These are phyloP conservation scores for Chrysanthemum makinoi DNA, from an alignment of 129 eudicot genomes.

Conservation along the genomic window DNA sequence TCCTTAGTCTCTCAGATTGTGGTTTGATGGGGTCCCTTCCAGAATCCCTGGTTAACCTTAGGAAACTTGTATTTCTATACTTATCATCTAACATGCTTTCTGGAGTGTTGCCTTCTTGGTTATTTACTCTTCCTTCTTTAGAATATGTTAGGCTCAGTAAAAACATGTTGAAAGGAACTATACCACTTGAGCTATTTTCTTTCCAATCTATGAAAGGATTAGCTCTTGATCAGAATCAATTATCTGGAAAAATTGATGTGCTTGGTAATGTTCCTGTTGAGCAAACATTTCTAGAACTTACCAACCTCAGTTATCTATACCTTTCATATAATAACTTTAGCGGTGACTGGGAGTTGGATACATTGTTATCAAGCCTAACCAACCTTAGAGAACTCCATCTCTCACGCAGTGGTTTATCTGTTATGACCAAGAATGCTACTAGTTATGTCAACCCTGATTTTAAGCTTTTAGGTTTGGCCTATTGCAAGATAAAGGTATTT, in stretches of 20 bases:
- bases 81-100: not conserved
- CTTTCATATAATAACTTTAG: slow-evolving; percentile 17
- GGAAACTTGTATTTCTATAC: not conserved
- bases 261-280: no score
- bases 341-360: slow-evolving; percentile 7
- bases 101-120: not conserved
- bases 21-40: not conserved
- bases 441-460: slow-evolving; percentile 5
- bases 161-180: not conserved
- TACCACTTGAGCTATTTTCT: not conserved
- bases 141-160: not conserved
- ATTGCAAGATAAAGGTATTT: slow-evolving; percentile 9
- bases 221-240: not conserved
- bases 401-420: not conserved
- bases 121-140: not conserved
- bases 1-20: slow-evolving; percentile 5
- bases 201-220: not conserved
- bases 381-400: not conserved
- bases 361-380: slow-evolving; percentile 7
- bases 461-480: not conserved
- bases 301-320: slow-evolving; percentile 2
- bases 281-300: not conserved
- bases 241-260: not conserved
- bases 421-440: not conserved
- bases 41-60: slow-evolving; percentile 12